These are phyloP conservation scores for Salix viminalis DNA, from an alignment of 345 rosid genomes.

Conservation along the genomic window DNA sequence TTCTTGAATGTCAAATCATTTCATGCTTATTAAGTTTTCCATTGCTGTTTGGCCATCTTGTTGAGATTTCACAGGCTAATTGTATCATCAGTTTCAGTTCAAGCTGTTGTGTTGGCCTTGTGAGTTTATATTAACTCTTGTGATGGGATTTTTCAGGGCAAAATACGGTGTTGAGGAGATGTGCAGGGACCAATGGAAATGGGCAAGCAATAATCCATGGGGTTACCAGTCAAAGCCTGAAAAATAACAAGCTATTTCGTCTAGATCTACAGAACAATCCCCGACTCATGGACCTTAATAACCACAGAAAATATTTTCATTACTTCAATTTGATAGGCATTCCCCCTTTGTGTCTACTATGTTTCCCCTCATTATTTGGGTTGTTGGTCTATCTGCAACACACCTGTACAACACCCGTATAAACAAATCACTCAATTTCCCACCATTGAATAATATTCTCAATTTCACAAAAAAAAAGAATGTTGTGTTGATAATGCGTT, in stretches of 20 bases:
- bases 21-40: background rate
- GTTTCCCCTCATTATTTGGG: background rate
- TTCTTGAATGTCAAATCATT: background rate
- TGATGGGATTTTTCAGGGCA: constrained; percentile 49
- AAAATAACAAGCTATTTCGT: background rate
- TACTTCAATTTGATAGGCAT: background rate
- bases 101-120: background rate
- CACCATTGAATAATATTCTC: background rate
- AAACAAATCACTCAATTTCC: background rate
- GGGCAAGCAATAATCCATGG: constrained; percentile 84
- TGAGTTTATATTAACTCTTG: background rate
- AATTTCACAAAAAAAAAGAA: background rate
- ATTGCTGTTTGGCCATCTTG: background rate
- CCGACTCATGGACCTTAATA: background rate
- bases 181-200: constrained; percentile 97
- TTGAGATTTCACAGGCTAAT: background rate
- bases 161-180: constrained; percentile 82
- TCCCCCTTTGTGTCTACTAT: too few species aligned
- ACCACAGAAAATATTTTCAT: background rate
- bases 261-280: background rate
- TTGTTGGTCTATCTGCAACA: background rate
- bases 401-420: background rate
- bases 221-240: constrained; percentile 67
- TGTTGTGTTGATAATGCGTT: too few species aligned
- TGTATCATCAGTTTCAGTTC: background rate